Percentiles rank a stretch among this genome's conserved stretches.
Conservation (phyloP, 371 early-diverging fungal genomes). For the Smittium mucronatum region DNA sequence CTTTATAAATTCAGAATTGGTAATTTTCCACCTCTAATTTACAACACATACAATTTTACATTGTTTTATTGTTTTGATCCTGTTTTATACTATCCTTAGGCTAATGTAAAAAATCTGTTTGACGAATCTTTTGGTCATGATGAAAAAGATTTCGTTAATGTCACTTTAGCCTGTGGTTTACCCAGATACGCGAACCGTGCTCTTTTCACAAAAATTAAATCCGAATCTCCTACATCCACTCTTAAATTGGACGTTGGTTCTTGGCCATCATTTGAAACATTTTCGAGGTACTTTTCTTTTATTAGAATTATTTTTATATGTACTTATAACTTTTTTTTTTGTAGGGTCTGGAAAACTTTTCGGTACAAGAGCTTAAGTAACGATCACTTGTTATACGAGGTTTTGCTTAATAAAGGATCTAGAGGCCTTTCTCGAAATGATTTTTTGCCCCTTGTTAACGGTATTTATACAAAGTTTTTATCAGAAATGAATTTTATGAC, state of each 20-base stretch:
- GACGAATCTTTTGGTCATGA: constrained; percentile 28
- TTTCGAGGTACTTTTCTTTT: constrained; percentile 21
- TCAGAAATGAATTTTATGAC: constrained; percentile 4
- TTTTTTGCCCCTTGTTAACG: background rate
- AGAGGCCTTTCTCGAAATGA: background rate
- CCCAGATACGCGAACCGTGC: constrained; percentile 30
- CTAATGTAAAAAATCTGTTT: constrained; percentile 16
- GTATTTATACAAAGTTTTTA: background rate
- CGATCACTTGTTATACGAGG: background rate
- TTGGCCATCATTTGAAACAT: constrained; percentile 26
- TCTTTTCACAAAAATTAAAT: constrained; percentile 21
- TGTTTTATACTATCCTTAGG: too few species aligned
- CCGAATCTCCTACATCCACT: constrained; percentile 3
- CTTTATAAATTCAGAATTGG: background rate
- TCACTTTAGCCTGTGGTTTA: constrained; percentile 28
- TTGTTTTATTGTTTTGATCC: too few species aligned
- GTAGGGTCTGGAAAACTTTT: background rate
- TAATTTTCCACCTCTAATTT: too few species aligned
- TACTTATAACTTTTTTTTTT: background rate
- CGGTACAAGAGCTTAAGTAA: background rate
- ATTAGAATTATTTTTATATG: constrained; percentile 18
- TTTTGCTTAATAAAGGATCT: background rate
- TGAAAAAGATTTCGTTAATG: constrained; percentile 27
- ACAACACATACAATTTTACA: too few species aligned
- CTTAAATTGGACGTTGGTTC: constrained; percentile 16